Conservation (phyloP, 148 eudicot genomes). For the Rhododendron vialii region DNA sequence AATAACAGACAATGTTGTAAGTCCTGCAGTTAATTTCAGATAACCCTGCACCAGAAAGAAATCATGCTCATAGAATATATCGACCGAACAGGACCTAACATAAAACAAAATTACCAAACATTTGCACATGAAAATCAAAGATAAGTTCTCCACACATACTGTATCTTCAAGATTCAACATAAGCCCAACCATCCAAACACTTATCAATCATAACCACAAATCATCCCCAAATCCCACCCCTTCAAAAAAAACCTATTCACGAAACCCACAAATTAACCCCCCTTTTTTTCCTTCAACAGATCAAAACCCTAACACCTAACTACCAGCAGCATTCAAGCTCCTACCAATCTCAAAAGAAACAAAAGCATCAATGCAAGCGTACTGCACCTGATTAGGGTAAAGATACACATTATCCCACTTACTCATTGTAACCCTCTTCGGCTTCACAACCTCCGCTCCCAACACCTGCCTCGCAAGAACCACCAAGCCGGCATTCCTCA, state of each 20-base stretch:
- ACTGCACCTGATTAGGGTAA: conserved; percentile 33
- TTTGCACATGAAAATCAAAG: too few species aligned
- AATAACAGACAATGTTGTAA: neutral
- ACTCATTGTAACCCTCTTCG: conserved; percentile 45
- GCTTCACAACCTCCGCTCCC: conserved; percentile 42
- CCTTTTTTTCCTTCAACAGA: neutral
- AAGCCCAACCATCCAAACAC: neutral
- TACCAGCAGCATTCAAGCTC: conserved; percentile 14
- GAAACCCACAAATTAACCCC: neutral
- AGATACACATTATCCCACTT: conserved; percentile 47
- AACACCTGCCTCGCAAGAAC: conserved; percentile 24
- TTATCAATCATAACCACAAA: neutral
- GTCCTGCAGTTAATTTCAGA: neutral
- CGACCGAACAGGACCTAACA: too few species aligned
- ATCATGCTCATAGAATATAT: too few species aligned
- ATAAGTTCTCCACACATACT: neutral
- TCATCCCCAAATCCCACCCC: neutral
- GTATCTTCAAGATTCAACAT: neutral
- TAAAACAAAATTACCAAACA: neutral
- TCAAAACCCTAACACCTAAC: neutral
- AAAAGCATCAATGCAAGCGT: conserved; percentile 53
- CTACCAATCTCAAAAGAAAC: conserved; percentile 33
- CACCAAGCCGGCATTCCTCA: conserved; percentile 4
- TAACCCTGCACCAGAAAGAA: neutral
- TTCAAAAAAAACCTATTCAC: too few species aligned